Evolutionary conservation across 192 early-diverging fungal species (phyloP), one percentile per base, ranked within the genome.

Genomic region (Funneliformis mosseae): DNA sequence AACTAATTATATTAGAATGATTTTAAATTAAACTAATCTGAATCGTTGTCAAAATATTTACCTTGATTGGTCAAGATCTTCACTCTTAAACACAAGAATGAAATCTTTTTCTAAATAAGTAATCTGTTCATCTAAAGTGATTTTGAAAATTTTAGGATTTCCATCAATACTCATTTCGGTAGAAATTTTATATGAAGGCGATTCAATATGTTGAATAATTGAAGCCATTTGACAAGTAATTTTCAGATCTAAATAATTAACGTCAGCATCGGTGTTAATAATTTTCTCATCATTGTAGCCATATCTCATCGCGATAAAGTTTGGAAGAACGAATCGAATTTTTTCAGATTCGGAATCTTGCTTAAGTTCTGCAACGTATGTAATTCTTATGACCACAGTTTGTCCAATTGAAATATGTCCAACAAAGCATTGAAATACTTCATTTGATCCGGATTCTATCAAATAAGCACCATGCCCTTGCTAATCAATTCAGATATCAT

Each of bases 261-360:
- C n/a, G n/a, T n/a, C n/a, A n/a, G n/a, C n/a, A n/a, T n/a, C n/a
- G n/a, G n/a, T n/a, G n/a, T n/a, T n/a, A n/a, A n/a, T n/a, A n/a
- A n/a, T 28, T 63, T 63, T 63, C 21, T 18, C 62, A 63, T 63
- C 62, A 63, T 10, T 63, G 10, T 10, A 25, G 62, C 70, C 41
- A 73, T 90, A 89, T 62, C 87, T 80, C 28, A 80, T 79, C 46
- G 81, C 70, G 27, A 89, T 66, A 25, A 42, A 43, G n/a, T 82
- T 83, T 9, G 88, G 88, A 25, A 89, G 77, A 21, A 82, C 77
- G 69, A 89, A 88, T 23, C 84, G 81, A 69, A 87, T 70, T 38
- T 83, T 79, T 50, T 89, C 87, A 33, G 83, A 71, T 61, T 85
- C 88, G n/a, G 83, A 78, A 78, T 88, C 89, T 39, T 82, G 80